Base-by-base conservation (phyloP, 192 early-diverging fungal genomes). In the Spizellomyces sp. region DNA sequence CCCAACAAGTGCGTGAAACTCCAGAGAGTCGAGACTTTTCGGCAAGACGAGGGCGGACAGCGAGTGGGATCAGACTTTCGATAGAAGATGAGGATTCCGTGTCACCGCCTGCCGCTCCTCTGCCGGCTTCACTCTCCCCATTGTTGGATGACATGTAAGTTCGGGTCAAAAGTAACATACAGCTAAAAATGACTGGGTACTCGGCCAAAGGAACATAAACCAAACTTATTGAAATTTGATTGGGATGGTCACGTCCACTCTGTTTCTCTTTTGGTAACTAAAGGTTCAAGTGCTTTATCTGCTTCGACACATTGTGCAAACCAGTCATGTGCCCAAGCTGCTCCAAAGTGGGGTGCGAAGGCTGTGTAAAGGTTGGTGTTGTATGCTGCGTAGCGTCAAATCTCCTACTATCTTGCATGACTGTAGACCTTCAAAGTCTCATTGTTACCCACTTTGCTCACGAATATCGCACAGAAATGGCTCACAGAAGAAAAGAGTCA, bases 261-360 rank as follows among this genome's bases (percentile, higher is more conserved):
- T 36, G 27, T 36, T 36, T 36, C 27, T 36, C 27, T 36, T 36
- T 36, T 36, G 27, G 27, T 36, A 36, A 36, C 8, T 36, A 57
- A 72, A 75, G 70, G 71, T 79, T 85, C 58, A 76, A 79, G 55
- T 85, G 84, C 75, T 83, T 81, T 67, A 83, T 85, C 50, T 85
- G 84, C 67, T 81, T 77, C 47, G 84, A 79, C 5, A 48, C 9
- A 4, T 60, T 85, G n/a, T 43, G 54, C 45, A 74, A 54, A 21
- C 80, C 84, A 3, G 75, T 79, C 45, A 82, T 85, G 77, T 79
- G 75, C 62, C 80, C 81, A 0, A 45, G 58, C 17, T 85, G 84
- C 69, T 70, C 70, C 14, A 85, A 83, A 64, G 69, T 83, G 7
- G 79, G 79, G 4, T 85, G 84, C 70, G 79, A 83, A 58, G 52